Percentiles rank a stretch among this genome's conserved stretches.
Conservation (phyloP, 768 basidiomycete genomes). For the Polyporus arcularius region DNA sequence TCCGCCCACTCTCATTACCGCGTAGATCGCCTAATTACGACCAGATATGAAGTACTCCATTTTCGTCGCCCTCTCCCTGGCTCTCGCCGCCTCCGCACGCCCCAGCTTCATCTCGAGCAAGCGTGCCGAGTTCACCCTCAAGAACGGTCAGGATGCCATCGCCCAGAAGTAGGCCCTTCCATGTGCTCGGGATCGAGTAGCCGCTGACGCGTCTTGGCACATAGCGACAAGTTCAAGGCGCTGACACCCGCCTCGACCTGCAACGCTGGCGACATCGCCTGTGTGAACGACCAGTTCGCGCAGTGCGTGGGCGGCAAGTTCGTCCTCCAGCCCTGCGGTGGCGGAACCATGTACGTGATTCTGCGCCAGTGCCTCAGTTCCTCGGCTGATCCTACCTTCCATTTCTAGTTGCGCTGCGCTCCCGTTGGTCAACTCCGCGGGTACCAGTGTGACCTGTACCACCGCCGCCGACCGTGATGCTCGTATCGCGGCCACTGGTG, state of each 20-base stretch:
- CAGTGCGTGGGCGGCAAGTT: slow-evolving; percentile 54
- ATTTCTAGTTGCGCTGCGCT: slow-evolving; percentile 56
- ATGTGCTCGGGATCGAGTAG: neutral
- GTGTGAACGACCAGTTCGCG: slow-evolving; percentile 50
- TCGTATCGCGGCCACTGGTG: slow-evolving; percentile 37
- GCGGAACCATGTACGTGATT: slow-evolving; percentile 20
- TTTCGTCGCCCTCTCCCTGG: slow-evolving; percentile 34
- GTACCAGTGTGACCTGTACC: slow-evolving; percentile 54
- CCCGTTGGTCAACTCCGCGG: slow-evolving; percentile 42
- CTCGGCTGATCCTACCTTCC: slow-evolving; percentile 19
- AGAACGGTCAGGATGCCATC: slow-evolving; percentile 33
- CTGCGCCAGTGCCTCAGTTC: slow-evolving; percentile 20
- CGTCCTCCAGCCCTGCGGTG: slow-evolving; percentile 29
- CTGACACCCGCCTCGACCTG: slow-evolving; percentile 52
- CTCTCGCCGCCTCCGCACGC: slow-evolving; percentile 30
- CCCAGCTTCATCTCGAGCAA: slow-evolving; percentile 14
- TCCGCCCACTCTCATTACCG: slow-evolving; percentile 18
- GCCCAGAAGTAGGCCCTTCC: slow-evolving; percentile 27
- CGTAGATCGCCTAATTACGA: slow-evolving; percentile 22
- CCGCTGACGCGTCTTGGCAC: neutral
- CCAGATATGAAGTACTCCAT: slow-evolving; percentile 40
- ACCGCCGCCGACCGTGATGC: slow-evolving; percentile 43
- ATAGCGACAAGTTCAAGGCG: slow-evolving; percentile 43
- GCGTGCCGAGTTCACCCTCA: slow-evolving; percentile 19
- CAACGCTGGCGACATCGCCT: slow-evolving; percentile 46